A percentile compares a stretch with the other conserved stretches of the same genome.
These are phyloP conservation scores for Solanum dulcamara DNA, from an alignment of 257 asterid genomes.

Conservation along the genomic window DNA sequence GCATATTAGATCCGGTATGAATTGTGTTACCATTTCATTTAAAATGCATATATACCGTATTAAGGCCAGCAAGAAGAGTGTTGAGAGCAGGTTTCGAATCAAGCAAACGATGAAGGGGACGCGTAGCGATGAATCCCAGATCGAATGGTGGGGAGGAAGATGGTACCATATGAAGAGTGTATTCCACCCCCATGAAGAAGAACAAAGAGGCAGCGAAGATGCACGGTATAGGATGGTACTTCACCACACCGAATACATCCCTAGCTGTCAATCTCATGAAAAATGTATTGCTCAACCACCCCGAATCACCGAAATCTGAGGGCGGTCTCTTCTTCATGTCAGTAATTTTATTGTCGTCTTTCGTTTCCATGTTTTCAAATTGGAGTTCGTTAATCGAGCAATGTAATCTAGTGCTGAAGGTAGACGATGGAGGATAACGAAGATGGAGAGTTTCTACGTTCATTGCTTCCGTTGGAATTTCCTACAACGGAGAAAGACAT, in stretches of 20 bases:
- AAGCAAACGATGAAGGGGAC: conserved; percentile 35
- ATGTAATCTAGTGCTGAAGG: not conserved
- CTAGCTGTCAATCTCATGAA: conserved; percentile 21
- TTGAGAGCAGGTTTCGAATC: conserved; percentile 48
- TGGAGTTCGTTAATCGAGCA: conserved; percentile 6
- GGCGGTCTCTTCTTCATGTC: not conserved
- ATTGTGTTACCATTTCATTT: not conserved
- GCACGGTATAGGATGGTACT: conserved; percentile 52
- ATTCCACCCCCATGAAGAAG: conserved; percentile 60
- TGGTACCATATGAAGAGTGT: conserved; percentile 54
- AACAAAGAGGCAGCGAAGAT: conserved; percentile 29
- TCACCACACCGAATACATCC: conserved; percentile 25
- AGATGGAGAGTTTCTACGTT: conserved; percentile 23
- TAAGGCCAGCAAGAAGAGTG: conserved; percentile 53
- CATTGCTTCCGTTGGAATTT: conserved; percentile 20
- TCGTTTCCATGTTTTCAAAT: not conserved
- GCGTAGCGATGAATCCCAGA: conserved; percentile 57
- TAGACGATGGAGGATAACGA: conserved; percentile 12
- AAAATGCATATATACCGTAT: conserved; percentile 41
- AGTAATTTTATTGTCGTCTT: not conserved
- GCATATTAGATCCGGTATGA: not conserved
- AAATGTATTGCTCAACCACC: conserved; percentile 8
- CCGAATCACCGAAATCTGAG: not conserved
- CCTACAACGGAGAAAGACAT: not conserved
- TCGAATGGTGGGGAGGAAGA: conserved; percentile 50